Percentiles rank a stretch among this genome's conserved stretches.
Evolutionary conservation across 805 yeast species (phyloP).

Genomic region (Sungouiella thailandica): DNA sequence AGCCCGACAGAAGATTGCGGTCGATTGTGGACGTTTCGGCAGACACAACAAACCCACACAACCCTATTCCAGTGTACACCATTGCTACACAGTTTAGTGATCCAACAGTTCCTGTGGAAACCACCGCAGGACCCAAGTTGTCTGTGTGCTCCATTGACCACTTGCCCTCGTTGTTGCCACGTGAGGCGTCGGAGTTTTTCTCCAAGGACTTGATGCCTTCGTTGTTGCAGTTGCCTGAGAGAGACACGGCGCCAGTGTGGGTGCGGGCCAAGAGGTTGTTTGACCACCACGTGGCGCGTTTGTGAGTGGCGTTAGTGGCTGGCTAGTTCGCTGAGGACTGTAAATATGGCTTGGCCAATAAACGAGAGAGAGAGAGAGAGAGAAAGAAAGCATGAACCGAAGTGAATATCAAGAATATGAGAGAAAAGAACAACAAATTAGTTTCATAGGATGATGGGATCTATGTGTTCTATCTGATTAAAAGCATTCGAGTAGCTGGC

Average conservation of each 20-base stretch:
- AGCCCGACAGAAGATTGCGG: constrained; percentile 67
- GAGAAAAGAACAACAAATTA: too few species aligned
- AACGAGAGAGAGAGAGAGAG: too few species aligned
- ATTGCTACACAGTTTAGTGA: constrained; percentile 85
- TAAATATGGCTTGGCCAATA: too few species aligned
- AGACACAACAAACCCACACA: constrained; percentile 97
- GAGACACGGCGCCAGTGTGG: constrained; percentile 89
- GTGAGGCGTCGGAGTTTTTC: constrained; percentile 94
- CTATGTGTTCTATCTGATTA: too few species aligned
- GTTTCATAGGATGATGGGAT: too few species aligned
- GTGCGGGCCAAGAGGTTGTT: constrained; percentile 77
- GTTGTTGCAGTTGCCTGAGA: constrained; percentile 74
- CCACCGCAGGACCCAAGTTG: constrained; percentile 75
- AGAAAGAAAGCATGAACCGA: too few species aligned
- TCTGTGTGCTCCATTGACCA: constrained; percentile 96
- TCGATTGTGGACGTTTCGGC: constrained; percentile 97
- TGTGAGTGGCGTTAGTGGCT: too few species aligned
- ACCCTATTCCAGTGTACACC: constrained; percentile 92
- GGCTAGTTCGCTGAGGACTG: too few species aligned
- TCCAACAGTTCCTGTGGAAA: constrained; percentile 84
- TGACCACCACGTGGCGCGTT: constrained; percentile 78
- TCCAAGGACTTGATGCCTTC: constrained; percentile 86
- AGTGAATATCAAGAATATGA: too few species aligned
- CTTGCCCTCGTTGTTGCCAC: constrained; percentile 89
- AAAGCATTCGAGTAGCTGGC: too few species aligned